Conservation (phyloP, 768 basidiomycete genomes). For the Suillus ampliporus region DNA sequence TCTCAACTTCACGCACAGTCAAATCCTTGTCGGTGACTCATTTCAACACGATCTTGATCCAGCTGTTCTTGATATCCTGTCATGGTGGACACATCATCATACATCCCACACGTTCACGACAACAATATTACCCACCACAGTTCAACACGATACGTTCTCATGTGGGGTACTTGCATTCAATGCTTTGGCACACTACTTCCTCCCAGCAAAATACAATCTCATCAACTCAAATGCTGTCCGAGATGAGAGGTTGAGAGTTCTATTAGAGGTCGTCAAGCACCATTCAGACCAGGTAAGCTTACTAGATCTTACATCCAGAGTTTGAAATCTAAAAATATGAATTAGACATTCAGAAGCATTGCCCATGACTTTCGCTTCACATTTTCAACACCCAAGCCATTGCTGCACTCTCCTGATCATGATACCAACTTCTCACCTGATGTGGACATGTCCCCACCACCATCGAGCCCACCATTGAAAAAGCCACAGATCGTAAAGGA, state of each 20-base stretch:
- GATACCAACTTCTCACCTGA: not conserved
- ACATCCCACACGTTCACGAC: not conserved
- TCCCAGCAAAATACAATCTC: not conserved
- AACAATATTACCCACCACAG: not conserved
- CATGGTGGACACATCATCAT: conserved; percentile 6
- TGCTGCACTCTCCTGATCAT: not conserved
- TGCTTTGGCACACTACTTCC: not conserved
- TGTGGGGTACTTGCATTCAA: conserved; percentile 1
- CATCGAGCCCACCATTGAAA: too few species aligned
- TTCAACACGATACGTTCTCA: not conserved
- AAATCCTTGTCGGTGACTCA: too few species aligned
- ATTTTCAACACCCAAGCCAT: not conserved
- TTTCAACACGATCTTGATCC: too few species aligned
- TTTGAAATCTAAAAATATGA: too few species aligned
- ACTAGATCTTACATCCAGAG: too few species aligned
- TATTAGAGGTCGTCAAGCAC: conserved; percentile 3
- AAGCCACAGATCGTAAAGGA: too few species aligned
- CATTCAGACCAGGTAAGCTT: conserved; percentile 4
- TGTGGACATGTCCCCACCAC: too few species aligned
- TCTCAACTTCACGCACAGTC: too few species aligned
- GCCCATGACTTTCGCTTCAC: too few species aligned
- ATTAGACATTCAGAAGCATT: too few species aligned
- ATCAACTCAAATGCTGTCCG: not conserved
- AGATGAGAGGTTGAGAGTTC: conserved; percentile 1
- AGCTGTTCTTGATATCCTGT: too few species aligned